Evolutionary conservation across 805 yeast species (phyloP), one percentile per base, ranked within the genome.

Genomic region (Maudiozyma serrabonitensis): DNA sequence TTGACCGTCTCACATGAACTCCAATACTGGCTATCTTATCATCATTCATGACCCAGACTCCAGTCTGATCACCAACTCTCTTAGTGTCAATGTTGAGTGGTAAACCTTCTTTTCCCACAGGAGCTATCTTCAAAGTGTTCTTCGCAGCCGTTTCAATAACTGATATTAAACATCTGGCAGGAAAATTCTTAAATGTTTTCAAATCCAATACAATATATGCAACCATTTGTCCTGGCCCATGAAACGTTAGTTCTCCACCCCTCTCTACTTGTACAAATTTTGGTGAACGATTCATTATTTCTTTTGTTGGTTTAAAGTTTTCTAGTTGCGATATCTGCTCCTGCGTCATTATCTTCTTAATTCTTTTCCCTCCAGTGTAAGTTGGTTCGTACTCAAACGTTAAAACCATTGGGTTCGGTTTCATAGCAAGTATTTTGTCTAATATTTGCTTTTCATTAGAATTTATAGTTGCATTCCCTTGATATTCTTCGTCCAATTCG

Each of bases 181-280:
- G 72, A 44, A 85, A 68, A 46, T 75, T 68, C 34, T 68, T 58
- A 57, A 85, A 84, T 32, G 76, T 74, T 54, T 75, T 74, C 48
- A 93, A 69, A 63, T 93, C 90, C 31, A 86, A 48, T 1, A 93
- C 75, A 11, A 93, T 82, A 61, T 91, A 93, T 5, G 87, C 80
- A 2, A 90, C 96, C 38, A 88, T 62, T 66, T 93, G 99, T 0
- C 99, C 99, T 1, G 93, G 85, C 0, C 98, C 98, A 69, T 93
- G 99, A 73, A 87, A 93, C 0, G 99, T 93, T 1, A 93, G 80
- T 63, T 93, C 95, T 0, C 99, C 99, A 15, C 99, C 99, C 53
- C 99, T 72, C 48, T 80, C 80, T 0, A 93, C 77, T 58, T 87
- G 91, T n/a, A 82, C 75, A 60, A 80, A 86, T 31, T 74, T 73